Conservation (phyloP, 2,329 filamentous ascomycete genomes). For the Colletotrichum sublineola region DNA sequence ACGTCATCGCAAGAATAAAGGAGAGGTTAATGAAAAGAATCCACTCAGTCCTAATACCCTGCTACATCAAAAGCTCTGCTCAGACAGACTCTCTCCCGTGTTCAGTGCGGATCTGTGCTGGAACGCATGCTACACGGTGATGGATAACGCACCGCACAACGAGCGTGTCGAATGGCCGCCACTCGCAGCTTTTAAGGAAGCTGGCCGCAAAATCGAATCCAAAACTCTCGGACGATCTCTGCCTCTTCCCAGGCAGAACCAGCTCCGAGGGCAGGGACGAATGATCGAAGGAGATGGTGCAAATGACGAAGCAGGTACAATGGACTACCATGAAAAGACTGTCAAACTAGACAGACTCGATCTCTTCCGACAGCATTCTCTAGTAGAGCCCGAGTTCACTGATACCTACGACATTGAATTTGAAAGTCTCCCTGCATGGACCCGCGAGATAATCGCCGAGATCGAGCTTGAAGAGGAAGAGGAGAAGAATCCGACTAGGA, state of each 20-base stretch:
- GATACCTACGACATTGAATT: not conserved
- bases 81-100: slow-evolving; percentile 50
- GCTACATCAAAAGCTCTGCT: slow-evolving; percentile 43
- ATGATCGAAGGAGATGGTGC: slow-evolving; percentile 12
- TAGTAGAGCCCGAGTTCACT: not conserved
- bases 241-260: slow-evolving; percentile 50
- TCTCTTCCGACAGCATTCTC: not conserved
- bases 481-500: not conserved
- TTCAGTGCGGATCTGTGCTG: slow-evolving; percentile 53
- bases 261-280: too few species aligned
- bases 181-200: slow-evolving; percentile 53
- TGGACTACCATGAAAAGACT: not conserved
- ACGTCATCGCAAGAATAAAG: slow-evolving; percentile 8
- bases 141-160: slow-evolving; percentile 22
- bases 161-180: slow-evolving; percentile 51
- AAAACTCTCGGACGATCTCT: slow-evolving; percentile 44
- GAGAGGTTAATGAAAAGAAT: not conserved
- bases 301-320: not conserved
- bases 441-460: slow-evolving; percentile 12
- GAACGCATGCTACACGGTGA: slow-evolving; percentile 44
- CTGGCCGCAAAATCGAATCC: slow-evolving; percentile 48
- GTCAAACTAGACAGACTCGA: slow-evolving; percentile 1
- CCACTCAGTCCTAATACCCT: not conserved
- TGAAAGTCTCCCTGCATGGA: slow-evolving; percentile 3
- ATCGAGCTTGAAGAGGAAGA: slow-evolving; percentile 7